A percentile compares a stretch with the other conserved stretches of the same genome.
phyloP scores from a whole-genome alignment of 352 stramenopile genomes.

The Proteromonas lacertae region DNA sequence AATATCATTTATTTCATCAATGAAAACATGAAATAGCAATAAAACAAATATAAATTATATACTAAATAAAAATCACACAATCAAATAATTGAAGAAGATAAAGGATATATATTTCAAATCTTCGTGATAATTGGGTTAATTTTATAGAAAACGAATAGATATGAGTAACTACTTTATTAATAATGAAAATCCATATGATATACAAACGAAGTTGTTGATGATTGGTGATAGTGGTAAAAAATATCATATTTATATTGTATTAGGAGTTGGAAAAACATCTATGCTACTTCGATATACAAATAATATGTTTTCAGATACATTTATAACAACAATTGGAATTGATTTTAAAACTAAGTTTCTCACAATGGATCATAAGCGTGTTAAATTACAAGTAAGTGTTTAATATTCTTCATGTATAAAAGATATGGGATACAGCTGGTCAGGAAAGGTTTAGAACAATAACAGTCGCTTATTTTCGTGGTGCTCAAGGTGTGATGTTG shows the following conservation, averaged over 20 bases:
- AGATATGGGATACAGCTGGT: conserved; percentile 79
- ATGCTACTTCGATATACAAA: conserved; percentile 31
- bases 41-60: too few relatives aligned
- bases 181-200: conserved; percentile 47
- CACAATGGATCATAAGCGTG: conserved; percentile 53
- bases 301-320: conserved; percentile 24
- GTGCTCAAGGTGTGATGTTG: conserved; percentile 58
- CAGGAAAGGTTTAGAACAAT: conserved; percentile 73
- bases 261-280: conserved; percentile 32
- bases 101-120: too few relatives aligned
- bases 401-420: too few relatives aligned
- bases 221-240: conserved; percentile 61
- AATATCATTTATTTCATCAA: too few relatives aligned
- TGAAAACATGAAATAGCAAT: too few relatives aligned
- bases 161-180: too few relatives aligned
- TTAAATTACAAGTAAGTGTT: conserved; percentile 49
- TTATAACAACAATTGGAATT: conserved; percentile 45
- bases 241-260: neutral
- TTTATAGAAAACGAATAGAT: too few relatives aligned
- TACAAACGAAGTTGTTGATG: conserved; percentile 90
- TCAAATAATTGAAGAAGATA: too few relatives aligned
- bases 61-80: too few relatives aligned
- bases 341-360: conserved; percentile 43
- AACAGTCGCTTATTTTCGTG: conserved; percentile 75
- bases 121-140: too few relatives aligned